Base-by-base conservation (phyloP, 345 rosid species). In the Mallotus nudiflorus region DNA sequence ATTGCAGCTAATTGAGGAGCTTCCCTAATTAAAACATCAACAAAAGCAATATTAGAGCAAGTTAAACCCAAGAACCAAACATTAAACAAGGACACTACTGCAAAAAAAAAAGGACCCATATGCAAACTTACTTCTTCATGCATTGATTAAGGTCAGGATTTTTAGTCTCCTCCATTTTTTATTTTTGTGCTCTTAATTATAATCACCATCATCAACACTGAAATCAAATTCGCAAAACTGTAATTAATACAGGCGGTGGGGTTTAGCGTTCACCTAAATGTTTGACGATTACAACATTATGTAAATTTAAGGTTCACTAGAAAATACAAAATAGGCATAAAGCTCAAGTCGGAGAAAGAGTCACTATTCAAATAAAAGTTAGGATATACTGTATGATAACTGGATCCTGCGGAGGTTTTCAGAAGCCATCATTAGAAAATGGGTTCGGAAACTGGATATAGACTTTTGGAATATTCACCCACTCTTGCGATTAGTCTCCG, bases 1-100 rank as follows among this genome's bases (percentile, higher is more conserved):
- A 84, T 75, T 0, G 82, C 55, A 61, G 80, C 88, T 70, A 95
- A 77, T 61, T 85, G 92, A 46, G 87, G 83, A 52, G 92, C 88
- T 69, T 86, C 97, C 63, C 97, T 92, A 79, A 37, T 18, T 50
- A 77, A 53, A 42, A 33, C 67, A 31, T 22, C 9, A n/a, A 58
- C 4, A 42, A 68, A 13, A 46, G 22, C 37, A 70, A 31, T 12
- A 27, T 14, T 19, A 19, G 3, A 60, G 24, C 27, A 1, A 22
- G 6, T 3, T 24, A 22, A n/a, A 33, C 50, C 5, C 12, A 19
- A 39, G 2, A 10, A 37, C 37, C 2, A n/a, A 52, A 56, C 19
- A 54, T 0, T 25, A 18, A 40, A 55, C 22, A 10, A 27, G 25
- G 15, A 40, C 24, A 11, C 19, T 19, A 64, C 14, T 1, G 6